Evolutionary conservation across 2,329 filamentous ascomycete genomes (phyloP).

Genomic region (Venturia carpophila): DNA sequence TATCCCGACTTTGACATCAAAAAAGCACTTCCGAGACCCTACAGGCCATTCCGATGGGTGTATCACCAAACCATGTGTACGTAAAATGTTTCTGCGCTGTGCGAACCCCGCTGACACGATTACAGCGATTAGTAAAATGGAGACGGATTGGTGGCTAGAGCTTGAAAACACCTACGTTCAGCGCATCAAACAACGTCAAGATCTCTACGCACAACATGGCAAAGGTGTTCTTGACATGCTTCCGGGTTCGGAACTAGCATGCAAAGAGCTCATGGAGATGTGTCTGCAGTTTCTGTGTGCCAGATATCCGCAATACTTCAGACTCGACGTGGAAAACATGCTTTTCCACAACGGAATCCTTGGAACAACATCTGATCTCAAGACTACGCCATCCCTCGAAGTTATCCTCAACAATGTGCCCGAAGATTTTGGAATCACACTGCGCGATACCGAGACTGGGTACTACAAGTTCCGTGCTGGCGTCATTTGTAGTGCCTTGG

Average conservation of each 20-base stretch:
- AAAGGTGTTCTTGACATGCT: slow-evolving; percentile 57
- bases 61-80: slow-evolving; percentile 91
- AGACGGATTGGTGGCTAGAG: slow-evolving; percentile 84
- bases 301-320: slow-evolving; percentile 70
- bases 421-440: slow-evolving; percentile 73
- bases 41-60: slow-evolving; percentile 72
- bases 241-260: slow-evolving; percentile 69
- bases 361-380: slow-evolving; percentile 53
- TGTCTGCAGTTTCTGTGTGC: slow-evolving; percentile 68
- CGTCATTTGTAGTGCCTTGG: slow-evolving; percentile 68
- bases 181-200: slow-evolving; percentile 61
- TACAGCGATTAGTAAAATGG: slow-evolving; percentile 55
- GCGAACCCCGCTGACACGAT: neutral
- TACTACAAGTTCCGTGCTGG: slow-evolving; percentile 69
- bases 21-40: slow-evolving; percentile 63
- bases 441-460: slow-evolving; percentile 63
- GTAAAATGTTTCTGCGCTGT: slow-evolving; percentile 28
- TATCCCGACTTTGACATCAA: slow-evolving; percentile 59
- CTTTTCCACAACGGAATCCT: slow-evolving; percentile 64
- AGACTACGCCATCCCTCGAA: slow-evolving; percentile 54
- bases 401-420: slow-evolving; percentile 71
- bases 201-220: slow-evolving; percentile 56
- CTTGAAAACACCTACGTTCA: slow-evolving; percentile 64
- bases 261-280: slow-evolving; percentile 86
- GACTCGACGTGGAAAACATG: slow-evolving; percentile 45